These are phyloP conservation scores for Periconia digitata DNA, from an alignment of 2,329 filamentous ascomycete species.

Conservation along the genomic window DNA sequence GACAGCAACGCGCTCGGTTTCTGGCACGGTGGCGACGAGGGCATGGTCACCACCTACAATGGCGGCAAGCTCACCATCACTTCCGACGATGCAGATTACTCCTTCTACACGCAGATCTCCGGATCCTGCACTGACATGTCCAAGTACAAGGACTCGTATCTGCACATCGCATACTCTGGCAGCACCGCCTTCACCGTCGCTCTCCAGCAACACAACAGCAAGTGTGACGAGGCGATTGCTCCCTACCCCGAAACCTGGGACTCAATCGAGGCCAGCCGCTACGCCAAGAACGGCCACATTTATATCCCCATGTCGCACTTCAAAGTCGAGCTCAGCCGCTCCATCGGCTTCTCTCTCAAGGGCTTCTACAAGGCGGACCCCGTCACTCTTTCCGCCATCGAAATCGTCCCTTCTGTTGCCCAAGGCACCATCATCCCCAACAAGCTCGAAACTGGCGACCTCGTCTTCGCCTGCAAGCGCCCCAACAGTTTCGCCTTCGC, in stretches of 20 bases:
- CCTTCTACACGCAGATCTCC: slow-evolving; percentile 62
- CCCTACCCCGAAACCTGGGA: slow-evolving; percentile 70
- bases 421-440: slow-evolving; percentile 54
- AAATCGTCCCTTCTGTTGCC: slow-evolving; percentile 61
- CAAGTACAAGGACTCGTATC: slow-evolving; percentile 58
- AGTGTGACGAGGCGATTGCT: slow-evolving; percentile 57
- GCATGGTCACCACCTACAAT: slow-evolving; percentile 56
- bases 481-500: slow-evolving; percentile 73
- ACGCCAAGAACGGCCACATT: slow-evolving; percentile 58
- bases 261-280: slow-evolving; percentile 65
- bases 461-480: slow-evolving; percentile 65
- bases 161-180: slow-evolving; percentile 66
- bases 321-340: slow-evolving; percentile 58
- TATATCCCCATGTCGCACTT: slow-evolving; percentile 71
- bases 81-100: slow-evolving; percentile 62
- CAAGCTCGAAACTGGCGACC: slow-evolving; percentile 63
- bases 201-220: slow-evolving; percentile 66
- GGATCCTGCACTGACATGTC: slow-evolving; percentile 59
- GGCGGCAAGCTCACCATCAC: slow-evolving; percentile 57
- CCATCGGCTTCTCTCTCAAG: slow-evolving; percentile 63
- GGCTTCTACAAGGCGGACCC: slow-evolving; percentile 61
- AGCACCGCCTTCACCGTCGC: slow-evolving; percentile 65
- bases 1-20: slow-evolving; percentile 61
- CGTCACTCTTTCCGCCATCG: slow-evolving; percentile 59
- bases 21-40: slow-evolving; percentile 68